phyloP scores from a whole-genome alignment of 1,139 yeast genomes.

The Meyerozyma carpophila region DNA sequence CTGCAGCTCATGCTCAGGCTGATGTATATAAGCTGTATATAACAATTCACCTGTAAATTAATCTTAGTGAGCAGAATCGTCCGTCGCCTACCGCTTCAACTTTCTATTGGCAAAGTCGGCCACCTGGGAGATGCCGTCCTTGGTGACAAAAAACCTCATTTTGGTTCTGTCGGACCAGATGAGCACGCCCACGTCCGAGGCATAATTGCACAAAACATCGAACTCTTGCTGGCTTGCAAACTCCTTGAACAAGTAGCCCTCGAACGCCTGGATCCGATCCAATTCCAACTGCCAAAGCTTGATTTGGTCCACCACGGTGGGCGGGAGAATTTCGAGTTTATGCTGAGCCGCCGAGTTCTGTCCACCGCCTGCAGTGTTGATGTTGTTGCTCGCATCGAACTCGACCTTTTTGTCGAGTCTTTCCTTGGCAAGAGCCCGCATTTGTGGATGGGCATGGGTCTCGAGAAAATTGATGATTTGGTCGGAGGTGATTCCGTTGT shows the following conservation, averaged over 20 bases:
- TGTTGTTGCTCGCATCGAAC: conserved; percentile 53
- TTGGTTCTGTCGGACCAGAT: conserved; percentile 76
- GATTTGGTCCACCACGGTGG: conserved; percentile 94
- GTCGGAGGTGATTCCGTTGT: conserved; percentile 90
- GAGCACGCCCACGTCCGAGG: conserved; percentile 85
- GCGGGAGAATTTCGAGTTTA: conserved; percentile 69
- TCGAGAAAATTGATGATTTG: conserved; percentile 87
- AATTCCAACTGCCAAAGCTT: conserved; percentile 93
- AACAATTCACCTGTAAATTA: no score
- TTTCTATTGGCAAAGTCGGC: conserved; percentile 79
- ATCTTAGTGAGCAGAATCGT: no score
- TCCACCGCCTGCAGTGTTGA: conserved; percentile 43
- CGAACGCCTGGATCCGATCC: conserved; percentile 84
- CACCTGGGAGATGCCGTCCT: conserved; percentile 84
- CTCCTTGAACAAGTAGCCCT: conserved; percentile 85
- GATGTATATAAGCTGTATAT: background rate
- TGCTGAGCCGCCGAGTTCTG: conserved; percentile 31
- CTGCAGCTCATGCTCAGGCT: background rate
- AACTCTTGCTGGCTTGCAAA: conserved; percentile 76
- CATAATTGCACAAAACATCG: conserved; percentile 67
- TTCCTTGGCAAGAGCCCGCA: conserved; percentile 69
- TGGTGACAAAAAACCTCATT: conserved; percentile 72
- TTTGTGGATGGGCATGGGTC: conserved; percentile 92
- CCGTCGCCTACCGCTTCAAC: conserved; percentile 13
- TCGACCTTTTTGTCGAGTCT: conserved; percentile 61